Conservation (phyloP, 2,329 filamentous ascomycete species). For the Acrocalymma vagum region DNA sequence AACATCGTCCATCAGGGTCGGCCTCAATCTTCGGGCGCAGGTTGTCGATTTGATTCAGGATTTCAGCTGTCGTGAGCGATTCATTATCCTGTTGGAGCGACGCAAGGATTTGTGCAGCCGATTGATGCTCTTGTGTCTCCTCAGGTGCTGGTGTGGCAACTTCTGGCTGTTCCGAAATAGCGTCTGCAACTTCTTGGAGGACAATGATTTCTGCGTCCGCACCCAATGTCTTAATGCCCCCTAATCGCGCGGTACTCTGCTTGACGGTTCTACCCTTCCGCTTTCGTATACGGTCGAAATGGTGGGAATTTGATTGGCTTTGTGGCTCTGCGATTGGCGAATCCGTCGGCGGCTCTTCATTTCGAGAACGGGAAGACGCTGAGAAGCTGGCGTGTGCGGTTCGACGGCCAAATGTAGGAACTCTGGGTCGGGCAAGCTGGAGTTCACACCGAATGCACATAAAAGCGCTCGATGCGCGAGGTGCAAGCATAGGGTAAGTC, state of each 20-base stretch:
- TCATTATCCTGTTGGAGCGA: constrained; percentile 35
- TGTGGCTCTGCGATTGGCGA: constrained; percentile 2
- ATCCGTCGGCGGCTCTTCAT: constrained; percentile 25
- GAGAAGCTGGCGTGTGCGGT: constrained; percentile 36
- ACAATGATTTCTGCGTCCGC: constrained; percentile 46
- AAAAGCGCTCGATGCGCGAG: constrained; percentile 44
- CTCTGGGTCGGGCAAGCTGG: constrained; percentile 29
- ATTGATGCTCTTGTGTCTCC: constrained; percentile 10
- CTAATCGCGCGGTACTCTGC: constrained; percentile 37
- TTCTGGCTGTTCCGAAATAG: constrained; percentile 1
- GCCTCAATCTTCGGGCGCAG: constrained; percentile 33
- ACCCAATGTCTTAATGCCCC: constrained; percentile 41
- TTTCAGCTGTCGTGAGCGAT: constrained; percentile 34
- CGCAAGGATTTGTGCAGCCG: constrained; percentile 33
- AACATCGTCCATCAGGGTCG: constrained; percentile 31
- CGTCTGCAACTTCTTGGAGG: constrained; percentile 33
- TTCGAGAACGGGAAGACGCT: constrained; percentile 28
- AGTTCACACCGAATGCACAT: constrained; percentile 51
- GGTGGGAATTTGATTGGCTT: constrained; percentile 19
- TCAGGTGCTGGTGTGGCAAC: constrained; percentile 5
- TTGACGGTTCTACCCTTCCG: constrained; percentile 33
- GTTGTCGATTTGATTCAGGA: constrained; percentile 39
- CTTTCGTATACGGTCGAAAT: constrained; percentile 26
- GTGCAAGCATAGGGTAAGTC: constrained; percentile 44
- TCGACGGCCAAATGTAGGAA: constrained; percentile 21